A percentile compares a stretch with the other conserved stretches of the same genome.
Evolutionary conservation across 73 alveolate genomes (phyloP).

Genomic region (Loxodes magnus): DNA sequence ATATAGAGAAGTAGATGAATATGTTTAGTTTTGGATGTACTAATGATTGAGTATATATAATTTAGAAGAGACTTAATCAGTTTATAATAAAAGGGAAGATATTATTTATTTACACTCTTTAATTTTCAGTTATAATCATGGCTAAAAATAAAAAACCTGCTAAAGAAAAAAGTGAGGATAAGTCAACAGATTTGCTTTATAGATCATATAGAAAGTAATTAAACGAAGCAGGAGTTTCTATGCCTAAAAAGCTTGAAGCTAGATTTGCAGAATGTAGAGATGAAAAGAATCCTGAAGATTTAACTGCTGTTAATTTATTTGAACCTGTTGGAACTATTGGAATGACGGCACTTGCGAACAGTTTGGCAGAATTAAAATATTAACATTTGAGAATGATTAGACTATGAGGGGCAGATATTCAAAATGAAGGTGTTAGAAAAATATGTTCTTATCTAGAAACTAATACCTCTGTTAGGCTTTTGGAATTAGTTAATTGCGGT

Average conservation of each 20-base stretch:
- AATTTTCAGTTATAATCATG: slow-evolving; percentile 1
- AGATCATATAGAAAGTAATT: background rate
- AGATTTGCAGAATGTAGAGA: background rate
- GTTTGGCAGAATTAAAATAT: background rate
- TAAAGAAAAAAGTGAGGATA: background rate
- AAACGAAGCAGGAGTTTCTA: slow-evolving; percentile 1
- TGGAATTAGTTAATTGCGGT: slow-evolving; percentile 34
- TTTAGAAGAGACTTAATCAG: too few relatives aligned
- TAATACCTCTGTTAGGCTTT: slow-evolving; percentile 22
- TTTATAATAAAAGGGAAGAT: too few relatives aligned
- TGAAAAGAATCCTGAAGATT: background rate
- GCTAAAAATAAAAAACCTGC: slow-evolving; percentile 3
- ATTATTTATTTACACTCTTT: too few relatives aligned
- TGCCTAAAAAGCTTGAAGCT: slow-evolving; percentile 8
- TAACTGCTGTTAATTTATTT: background rate
- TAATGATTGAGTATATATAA: too few relatives aligned
- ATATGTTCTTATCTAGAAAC: slow-evolving; percentile 15
- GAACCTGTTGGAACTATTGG: background rate
- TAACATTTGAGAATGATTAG: background rate
- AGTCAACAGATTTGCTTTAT: background rate
- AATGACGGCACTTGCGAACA: background rate
- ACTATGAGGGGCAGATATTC: background rate
- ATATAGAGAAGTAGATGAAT: too few relatives aligned
- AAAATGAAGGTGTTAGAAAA: slow-evolving; percentile 1
- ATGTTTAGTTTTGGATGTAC: too few relatives aligned